phyloP scores from a whole-genome alignment of 352 stramenopile genomes.

The Globisporangium uncinulatum region DNA sequence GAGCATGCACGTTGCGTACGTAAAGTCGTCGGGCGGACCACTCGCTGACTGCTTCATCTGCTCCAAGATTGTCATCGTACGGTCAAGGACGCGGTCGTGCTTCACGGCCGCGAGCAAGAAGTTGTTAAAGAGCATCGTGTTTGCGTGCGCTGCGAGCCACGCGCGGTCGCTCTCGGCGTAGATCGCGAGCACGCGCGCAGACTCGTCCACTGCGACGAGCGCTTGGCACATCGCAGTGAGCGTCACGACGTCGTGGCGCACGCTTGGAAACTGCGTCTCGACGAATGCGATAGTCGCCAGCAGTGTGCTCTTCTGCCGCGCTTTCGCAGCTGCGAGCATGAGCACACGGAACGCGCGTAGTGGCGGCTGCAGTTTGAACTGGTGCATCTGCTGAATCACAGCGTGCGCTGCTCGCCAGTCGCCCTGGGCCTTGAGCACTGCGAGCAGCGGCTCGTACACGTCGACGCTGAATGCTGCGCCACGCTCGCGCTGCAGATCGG shows the following conservation, averaged over 20 bases:
- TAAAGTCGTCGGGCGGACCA: slow-evolving; percentile 49
- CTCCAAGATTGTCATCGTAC: slow-evolving; percentile 36
- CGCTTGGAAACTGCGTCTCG: slow-evolving; percentile 26
- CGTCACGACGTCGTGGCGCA: slow-evolving; percentile 35
- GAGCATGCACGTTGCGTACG: slow-evolving; percentile 55
- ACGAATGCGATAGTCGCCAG: slow-evolving; percentile 43
- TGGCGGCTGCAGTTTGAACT: slow-evolving; percentile 34
- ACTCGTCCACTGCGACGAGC: slow-evolving; percentile 40
- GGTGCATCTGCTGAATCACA: slow-evolving; percentile 61
- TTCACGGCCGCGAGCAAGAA: slow-evolving; percentile 49
- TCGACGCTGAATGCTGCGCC: slow-evolving; percentile 12
- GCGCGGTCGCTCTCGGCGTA: slow-evolving; percentile 32
- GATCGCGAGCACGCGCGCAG: slow-evolving; percentile 34
- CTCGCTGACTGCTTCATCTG: slow-evolving; percentile 31
- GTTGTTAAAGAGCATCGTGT: slow-evolving; percentile 50
- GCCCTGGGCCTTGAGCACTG: slow-evolving; percentile 44
- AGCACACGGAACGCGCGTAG: slow-evolving; percentile 55
- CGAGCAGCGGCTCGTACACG: slow-evolving; percentile 51
- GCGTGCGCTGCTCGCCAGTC: slow-evolving; percentile 56
- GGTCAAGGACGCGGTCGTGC: slow-evolving; percentile 15
- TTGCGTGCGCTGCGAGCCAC: slow-evolving; percentile 35
- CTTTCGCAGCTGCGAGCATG: slow-evolving; percentile 45
- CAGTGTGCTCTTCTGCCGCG: slow-evolving; percentile 38
- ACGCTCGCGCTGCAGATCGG: slow-evolving; percentile 21
- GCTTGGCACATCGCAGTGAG: slow-evolving; percentile 61